These are phyloP conservation scores for Urtica urens DNA, from an alignment of 306 rosid species.

Conservation along the genomic window DNA sequence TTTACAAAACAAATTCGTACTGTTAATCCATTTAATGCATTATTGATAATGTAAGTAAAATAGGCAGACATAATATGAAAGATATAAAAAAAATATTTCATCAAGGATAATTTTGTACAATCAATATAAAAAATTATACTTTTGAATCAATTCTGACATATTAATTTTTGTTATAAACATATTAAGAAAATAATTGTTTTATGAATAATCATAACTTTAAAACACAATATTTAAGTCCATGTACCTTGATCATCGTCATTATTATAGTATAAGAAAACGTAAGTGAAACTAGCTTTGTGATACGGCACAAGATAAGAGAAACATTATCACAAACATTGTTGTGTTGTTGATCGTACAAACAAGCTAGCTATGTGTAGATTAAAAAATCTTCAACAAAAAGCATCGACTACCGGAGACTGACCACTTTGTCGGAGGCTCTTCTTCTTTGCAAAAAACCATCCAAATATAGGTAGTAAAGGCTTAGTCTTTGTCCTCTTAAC, in stretches of 20 bases:
- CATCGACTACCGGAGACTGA: slow-evolving; percentile 4
- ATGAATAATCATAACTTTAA: too few species aligned
- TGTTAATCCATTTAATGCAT: too few species aligned
- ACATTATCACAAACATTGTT: not conserved
- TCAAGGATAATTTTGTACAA: too few species aligned
- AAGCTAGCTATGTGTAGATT: not conserved
- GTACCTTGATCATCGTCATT: not conserved
- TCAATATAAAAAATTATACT: too few species aligned
- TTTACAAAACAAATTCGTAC: too few species aligned
- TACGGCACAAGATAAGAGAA: not conserved
- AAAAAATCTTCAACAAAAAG: not conserved
- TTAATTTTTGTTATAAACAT: too few species aligned
- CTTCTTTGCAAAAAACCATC: slow-evolving; percentile 59
- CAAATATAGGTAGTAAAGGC: slow-evolving; percentile 38
- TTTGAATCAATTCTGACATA: too few species aligned
- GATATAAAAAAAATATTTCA: too few species aligned
- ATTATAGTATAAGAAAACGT: not conserved
- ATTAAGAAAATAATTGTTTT: too few species aligned
- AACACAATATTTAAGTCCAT: not conserved
- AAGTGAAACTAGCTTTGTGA: too few species aligned
- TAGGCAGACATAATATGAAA: too few species aligned
- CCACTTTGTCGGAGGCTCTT: slow-evolving; percentile 24
- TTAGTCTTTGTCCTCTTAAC: slow-evolving; percentile 42
- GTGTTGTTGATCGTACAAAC: not conserved
- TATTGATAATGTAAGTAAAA: too few species aligned